Evolutionary conservation across 306 rosid species (phyloP).

Genomic region (Alnus glutinosa): DNA sequence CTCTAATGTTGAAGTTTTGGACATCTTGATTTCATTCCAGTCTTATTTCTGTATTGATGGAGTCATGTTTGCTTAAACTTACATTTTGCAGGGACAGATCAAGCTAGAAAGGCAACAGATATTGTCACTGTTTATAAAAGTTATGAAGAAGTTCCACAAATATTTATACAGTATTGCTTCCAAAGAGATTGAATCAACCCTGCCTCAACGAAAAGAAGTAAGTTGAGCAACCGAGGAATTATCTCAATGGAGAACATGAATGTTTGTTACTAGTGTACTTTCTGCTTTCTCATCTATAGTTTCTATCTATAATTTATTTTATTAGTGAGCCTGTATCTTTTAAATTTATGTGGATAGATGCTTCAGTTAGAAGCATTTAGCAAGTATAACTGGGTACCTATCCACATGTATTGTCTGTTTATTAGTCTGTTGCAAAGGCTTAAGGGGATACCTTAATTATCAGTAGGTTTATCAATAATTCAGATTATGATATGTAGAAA

Average conservation of each 20-base stretch:
- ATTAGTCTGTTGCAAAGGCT: not conserved
- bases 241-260: not conserved
- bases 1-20: not conserved
- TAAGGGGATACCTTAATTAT: not conserved
- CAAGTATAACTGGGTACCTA: not conserved
- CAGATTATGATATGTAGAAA: not conserved
- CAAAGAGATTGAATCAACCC: slow-evolving; percentile 71
- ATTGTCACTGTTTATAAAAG: slow-evolving; percentile 79
- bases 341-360: not conserved
- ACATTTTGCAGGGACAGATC: slow-evolving; percentile 58
- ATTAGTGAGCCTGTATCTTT: not conserved
- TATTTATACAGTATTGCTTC: slow-evolving; percentile 58
- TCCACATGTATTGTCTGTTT: not conserved
- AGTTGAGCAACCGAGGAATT: slow-evolving; percentile 26
- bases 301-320: not conserved
- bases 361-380: not conserved
- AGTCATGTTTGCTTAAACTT: slow-evolving; percentile 23
- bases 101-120: slow-evolving; percentile 76
- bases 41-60: slow-evolving; percentile 11
- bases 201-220: slow-evolving; percentile 81
- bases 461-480: not conserved
- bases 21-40: not conserved
- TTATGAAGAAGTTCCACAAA: slow-evolving; percentile 73
- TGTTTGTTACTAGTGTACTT: not conserved
- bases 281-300: not conserved